Conservation (phyloP, 2,329 filamentous ascomycete genomes). For the Penicillium rolfsii region DNA sequence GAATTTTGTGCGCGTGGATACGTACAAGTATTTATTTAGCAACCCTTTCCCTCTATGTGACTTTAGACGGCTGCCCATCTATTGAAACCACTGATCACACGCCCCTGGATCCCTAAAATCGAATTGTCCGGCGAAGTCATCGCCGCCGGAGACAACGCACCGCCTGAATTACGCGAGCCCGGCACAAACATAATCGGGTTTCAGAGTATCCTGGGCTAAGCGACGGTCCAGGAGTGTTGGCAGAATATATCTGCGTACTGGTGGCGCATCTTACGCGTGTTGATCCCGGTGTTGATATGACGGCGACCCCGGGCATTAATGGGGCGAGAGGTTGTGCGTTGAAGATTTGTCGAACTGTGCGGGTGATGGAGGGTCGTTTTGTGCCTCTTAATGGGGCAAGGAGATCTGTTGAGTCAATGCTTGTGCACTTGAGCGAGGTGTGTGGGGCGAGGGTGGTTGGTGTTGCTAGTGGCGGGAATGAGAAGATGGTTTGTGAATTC, state of each 20-base stretch:
- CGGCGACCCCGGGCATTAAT: conserved; percentile 20
- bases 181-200: conserved; percentile 22
- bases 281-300: conserved; percentile 15
- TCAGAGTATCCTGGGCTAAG: conserved; percentile 7
- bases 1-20: neutral
- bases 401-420: conserved; percentile 23
- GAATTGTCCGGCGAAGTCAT: conserved; percentile 26
- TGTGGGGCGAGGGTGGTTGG: conserved; percentile 24
- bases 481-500: conserved; percentile 22
- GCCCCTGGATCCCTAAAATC: conserved; percentile 21
- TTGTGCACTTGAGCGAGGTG: conserved; percentile 25
- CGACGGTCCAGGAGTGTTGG: conserved; percentile 18
- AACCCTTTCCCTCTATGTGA: neutral
- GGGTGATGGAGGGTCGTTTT: conserved; percentile 21
- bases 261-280: conserved; percentile 11
- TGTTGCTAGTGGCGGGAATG: conserved; percentile 25
- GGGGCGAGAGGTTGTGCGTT: conserved; percentile 21
- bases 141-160: conserved; percentile 16
- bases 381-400: conserved; percentile 27
- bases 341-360: conserved; percentile 24
- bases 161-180: conserved; percentile 18
- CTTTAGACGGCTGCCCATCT: too few relatives aligned
- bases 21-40: neutral
- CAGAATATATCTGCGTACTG: conserved; percentile 19
- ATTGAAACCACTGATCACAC: conserved; percentile 3